These are phyloP conservation scores for Licmophora abbreviata DNA, from an alignment of 108 stramenopile genomes.

Conservation along the genomic window DNA sequence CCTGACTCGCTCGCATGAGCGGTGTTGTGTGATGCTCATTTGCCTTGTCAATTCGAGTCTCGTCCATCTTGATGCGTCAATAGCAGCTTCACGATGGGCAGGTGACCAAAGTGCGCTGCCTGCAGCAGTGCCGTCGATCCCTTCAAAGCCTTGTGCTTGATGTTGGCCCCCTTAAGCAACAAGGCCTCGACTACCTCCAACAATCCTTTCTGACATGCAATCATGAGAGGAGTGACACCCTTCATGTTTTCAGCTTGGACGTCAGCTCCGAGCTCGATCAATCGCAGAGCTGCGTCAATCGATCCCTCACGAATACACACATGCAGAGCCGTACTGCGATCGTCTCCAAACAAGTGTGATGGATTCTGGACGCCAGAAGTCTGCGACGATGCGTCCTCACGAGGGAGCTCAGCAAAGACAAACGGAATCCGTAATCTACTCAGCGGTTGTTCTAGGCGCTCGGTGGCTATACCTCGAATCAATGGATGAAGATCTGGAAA, in stretches of 20 bases:
- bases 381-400: neutral
- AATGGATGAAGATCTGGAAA: too few species aligned
- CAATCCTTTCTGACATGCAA: slow-evolving; percentile 71
- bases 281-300: slow-evolving; percentile 24
- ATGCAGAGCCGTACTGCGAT: slow-evolving; percentile 37
- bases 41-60: slow-evolving; percentile 51
- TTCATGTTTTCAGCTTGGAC: slow-evolving; percentile 33
- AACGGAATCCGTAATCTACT: neutral
- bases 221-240: slow-evolving; percentile 74
- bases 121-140: slow-evolving; percentile 82
- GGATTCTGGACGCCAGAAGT: neutral
- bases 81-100: slow-evolving; percentile 47
- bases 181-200: slow-evolving; percentile 47
- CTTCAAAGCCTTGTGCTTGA: slow-evolving; percentile 26
- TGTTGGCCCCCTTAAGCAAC: slow-evolving; percentile 25
- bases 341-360: slow-evolving; percentile 25
- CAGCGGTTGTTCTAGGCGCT: neutral
- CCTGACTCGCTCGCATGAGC: slow-evolving; percentile 80
- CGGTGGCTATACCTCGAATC: too few species aligned
- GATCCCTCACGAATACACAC: slow-evolving; percentile 27
- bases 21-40: slow-evolving; percentile 84
- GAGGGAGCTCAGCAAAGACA: neutral
- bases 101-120: slow-evolving; percentile 77
- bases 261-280: slow-evolving; percentile 28
- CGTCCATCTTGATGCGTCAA: too few species aligned